Evolutionary conservation across 169 alveolate genomes (phyloP), one percentile per base, ranked within the genome.

Genomic region (Plasmodium gaboni): DNA sequence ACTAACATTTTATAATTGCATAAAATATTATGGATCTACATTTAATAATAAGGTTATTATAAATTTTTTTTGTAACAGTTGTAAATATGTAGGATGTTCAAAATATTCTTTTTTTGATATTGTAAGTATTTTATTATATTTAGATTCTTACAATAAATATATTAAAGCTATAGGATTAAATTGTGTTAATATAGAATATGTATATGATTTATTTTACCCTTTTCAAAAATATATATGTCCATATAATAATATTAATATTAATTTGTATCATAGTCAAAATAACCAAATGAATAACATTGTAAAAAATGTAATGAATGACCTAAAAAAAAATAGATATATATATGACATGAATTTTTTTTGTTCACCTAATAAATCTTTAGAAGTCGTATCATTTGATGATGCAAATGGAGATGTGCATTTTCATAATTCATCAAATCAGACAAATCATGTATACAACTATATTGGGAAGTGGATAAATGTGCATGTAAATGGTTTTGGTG

Each of bases 101-200:
- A 13, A 7, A 2, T 78, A 78, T 57, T 78, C 89, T 15, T 78
- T 78, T 69, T 44, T 78, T 3, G 89, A 78, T 51, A 19, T 78
- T 2, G 78, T 28, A 12, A 50, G 53, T 13, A 10, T 65, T 13
- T 69, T 78, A 19, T 24, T 78, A n/a, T 78, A 78, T 24, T 42
- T 78, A 13, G 89, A 78, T 50, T 63, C 89, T 15, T 42, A 55
- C 24, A 64, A 78, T 10, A 67, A 65, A 32, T 78, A 50, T 26
- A 78, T 78, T 17, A 51, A 64, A 7, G 89, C 89, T 12, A 78
- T 78, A 15, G 89, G 89, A 4, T n/a, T 78, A 5, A 78, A 78
- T 57, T 78, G 89, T 42, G 61, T 78, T 6, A 78, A 65, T 59
- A 78, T 78, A 7, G 70, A 51, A n/a, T 24, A 64, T 57, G 89